phyloP scores from a whole-genome alignment of 192 early-diverging fungal genomes.

The Chytriomyces confervae region DNA sequence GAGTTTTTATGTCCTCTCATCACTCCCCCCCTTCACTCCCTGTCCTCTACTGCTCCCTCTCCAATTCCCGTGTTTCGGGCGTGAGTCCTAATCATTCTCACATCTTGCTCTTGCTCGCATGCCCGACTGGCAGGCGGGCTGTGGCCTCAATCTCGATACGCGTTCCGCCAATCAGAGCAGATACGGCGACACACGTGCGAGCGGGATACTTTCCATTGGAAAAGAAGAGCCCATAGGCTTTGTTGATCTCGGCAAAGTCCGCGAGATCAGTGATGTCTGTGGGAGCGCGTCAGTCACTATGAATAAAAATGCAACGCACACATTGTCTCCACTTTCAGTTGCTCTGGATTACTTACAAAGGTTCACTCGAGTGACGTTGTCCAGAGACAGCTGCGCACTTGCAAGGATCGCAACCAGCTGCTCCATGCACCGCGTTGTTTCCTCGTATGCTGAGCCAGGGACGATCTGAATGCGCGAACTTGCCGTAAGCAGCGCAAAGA shows the following conservation, averaged over 20 bases:
- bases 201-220: constrained; percentile 26
- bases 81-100: constrained; percentile 49
- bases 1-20: no score
- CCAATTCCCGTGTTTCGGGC: no score
- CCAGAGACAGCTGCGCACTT: not conserved
- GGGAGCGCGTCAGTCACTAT: not conserved
- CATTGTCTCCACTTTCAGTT: no score
- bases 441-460: constrained; percentile 14
- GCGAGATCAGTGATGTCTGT: constrained; percentile 31
- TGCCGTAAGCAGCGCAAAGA: not conserved
- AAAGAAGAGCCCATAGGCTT: constrained; percentile 25
- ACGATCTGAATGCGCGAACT: not conserved
- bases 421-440: constrained; percentile 28
- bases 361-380: constrained; percentile 29
- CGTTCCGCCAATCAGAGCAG: constrained; percentile 23
- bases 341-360: constrained; percentile 9
- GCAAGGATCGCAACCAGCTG: constrained; percentile 25
- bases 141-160: constrained; percentile 33
- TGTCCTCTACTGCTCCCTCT: no score
- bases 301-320: no score
- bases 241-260: constrained; percentile 35
- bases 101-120: not conserved
- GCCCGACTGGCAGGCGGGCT: constrained; percentile 4
- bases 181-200: constrained; percentile 31
- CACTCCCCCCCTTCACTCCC: no score